Base-by-base conservation (phyloP, 2,329 filamentous ascomycete species). In the Claviceps purpurea region DNA sequence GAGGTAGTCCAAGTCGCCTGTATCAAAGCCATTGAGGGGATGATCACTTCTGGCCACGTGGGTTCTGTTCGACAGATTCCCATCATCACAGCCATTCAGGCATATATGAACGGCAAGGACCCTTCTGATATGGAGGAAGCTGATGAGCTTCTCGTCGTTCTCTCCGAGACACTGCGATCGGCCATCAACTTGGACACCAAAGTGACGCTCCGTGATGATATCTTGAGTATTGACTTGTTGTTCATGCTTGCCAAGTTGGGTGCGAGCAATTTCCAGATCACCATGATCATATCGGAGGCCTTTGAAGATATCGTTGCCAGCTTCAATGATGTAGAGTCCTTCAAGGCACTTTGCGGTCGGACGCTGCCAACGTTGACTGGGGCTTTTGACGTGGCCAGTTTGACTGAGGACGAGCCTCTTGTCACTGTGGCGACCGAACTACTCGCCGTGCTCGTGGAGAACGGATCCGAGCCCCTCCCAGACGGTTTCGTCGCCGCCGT, bases 1-100 rank as follows among this genome's bases (percentile, higher is more conserved):
- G 90, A 96, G 65, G 82, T 97, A 39, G 91, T 97, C 44, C 88
- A 93, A 65, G 90, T 95, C 18, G 84, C 91, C 20, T 95, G 89
- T 62, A 85, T 97, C 61, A 90, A 91, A 64, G 85, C 89, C 1
- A 70, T 95, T 39, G 89, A 96, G 61, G 76, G 77, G 16, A 77
- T 82, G 53, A 74, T 82, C 50, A 73, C 69, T 54, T 73, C 75
- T 65, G 65, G 76, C 67, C 61, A 73, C 73, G 70, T 77, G 2
- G 62, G 69, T 6, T 61, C 65, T 7, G 76, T 79, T 53, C 73
- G 71, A 46, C 89, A 95, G 64, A 59, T 73, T 1, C 70, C 74
- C 20, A 74, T 85, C 53, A 74, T 82, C 48, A 73, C 69, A n/a
- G 77, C 82, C 11, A 77, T 87, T 56, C 78, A 81, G 50, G 73